These are phyloP conservation scores for Dendrocalamus latiflorus DNA, from an alignment of 202 grass and related monocot genomes.

Conservation along the genomic window DNA sequence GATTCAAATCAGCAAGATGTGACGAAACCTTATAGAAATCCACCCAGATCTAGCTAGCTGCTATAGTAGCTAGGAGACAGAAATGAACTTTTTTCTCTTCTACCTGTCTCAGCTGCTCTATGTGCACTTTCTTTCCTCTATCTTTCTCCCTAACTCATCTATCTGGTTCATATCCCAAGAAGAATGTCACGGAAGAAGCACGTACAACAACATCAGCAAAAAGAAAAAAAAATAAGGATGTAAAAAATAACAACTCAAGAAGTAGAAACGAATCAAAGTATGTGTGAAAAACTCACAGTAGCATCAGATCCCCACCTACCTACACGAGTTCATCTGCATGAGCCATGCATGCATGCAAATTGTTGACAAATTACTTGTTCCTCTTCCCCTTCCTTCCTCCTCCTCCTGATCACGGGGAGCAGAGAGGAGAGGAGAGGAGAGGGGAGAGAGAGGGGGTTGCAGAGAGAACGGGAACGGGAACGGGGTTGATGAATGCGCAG, in stretches of 20 bases:
- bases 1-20: slow-evolving; percentile 17
- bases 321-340: too few species aligned
- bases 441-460: background rate
- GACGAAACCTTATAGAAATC: slow-evolving; percentile 15
- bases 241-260: background rate
- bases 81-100: too few species aligned
- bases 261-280: background rate
- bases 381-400: background rate
- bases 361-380: too few species aligned
- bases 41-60: slow-evolving; percentile 27
- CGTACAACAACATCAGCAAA: background rate
- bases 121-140: background rate
- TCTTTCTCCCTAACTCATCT: slow-evolving; percentile 20
- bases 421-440: background rate
- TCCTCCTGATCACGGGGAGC: background rate
- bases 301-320: slow-evolving; percentile 13
- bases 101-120: slow-evolving; percentile 4
- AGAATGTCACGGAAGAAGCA: slow-evolving; percentile 33
- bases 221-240: background rate
- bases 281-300: background rate
- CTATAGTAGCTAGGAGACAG: slow-evolving; percentile 30
- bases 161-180: slow-evolving; percentile 42
- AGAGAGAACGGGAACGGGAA: slow-evolving; percentile 36
- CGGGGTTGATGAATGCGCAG: slow-evolving; percentile 19
- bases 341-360: background rate